phyloP scores from a whole-genome alignment of 208 protist genomes.

The Leptomonas pyrrhocoris region DNA sequence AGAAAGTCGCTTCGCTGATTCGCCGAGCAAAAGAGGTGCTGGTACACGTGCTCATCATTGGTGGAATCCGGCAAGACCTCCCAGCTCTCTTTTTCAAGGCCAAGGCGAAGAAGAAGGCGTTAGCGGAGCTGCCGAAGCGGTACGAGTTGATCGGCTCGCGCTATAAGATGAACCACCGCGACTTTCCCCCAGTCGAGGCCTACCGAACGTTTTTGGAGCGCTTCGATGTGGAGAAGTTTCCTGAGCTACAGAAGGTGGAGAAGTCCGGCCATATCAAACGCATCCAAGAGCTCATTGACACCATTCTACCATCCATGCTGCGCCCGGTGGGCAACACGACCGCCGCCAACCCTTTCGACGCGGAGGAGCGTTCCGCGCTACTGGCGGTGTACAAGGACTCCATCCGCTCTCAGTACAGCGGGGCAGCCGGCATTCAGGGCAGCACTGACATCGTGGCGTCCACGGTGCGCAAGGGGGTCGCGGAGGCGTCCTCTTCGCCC shows the following conservation, averaged over 20 bases:
- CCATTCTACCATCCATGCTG: constrained; percentile 62
- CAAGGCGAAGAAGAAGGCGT: constrained; percentile 65
- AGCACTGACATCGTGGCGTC: constrained; percentile 27
- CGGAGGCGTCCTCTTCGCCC: not conserved
- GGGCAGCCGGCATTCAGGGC: constrained; percentile 31
- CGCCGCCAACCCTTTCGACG: constrained; percentile 28
- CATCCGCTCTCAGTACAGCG: constrained; percentile 40
- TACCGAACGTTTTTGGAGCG: constrained; percentile 68
- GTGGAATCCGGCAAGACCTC: constrained; percentile 68
- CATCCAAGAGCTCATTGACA: constrained; percentile 60
- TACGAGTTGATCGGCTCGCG: constrained; percentile 62
- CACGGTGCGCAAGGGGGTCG: constrained; percentile 1
- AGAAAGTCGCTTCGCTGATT: constrained; percentile 92
- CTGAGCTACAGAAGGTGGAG: constrained; percentile 65
- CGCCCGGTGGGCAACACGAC: constrained; percentile 43
- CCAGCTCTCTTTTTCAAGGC: constrained; percentile 79
- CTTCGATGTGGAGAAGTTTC: constrained; percentile 67
- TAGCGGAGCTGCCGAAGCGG: constrained; percentile 51
- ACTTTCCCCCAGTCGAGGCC: constrained; percentile 53
- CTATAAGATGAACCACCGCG: constrained; percentile 62
- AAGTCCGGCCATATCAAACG: constrained; percentile 56
- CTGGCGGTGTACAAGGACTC: constrained; percentile 56
- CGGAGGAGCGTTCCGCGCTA: constrained; percentile 41
- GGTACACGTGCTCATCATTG: constrained; percentile 84
- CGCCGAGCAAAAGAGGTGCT: constrained; percentile 87